A percentile compares a stretch with the other conserved stretches of the same genome.
phyloP scores from a whole-genome alignment of 2,329 filamentous ascomycete genomes.

The Rhexocercosporidium sp. region DNA sequence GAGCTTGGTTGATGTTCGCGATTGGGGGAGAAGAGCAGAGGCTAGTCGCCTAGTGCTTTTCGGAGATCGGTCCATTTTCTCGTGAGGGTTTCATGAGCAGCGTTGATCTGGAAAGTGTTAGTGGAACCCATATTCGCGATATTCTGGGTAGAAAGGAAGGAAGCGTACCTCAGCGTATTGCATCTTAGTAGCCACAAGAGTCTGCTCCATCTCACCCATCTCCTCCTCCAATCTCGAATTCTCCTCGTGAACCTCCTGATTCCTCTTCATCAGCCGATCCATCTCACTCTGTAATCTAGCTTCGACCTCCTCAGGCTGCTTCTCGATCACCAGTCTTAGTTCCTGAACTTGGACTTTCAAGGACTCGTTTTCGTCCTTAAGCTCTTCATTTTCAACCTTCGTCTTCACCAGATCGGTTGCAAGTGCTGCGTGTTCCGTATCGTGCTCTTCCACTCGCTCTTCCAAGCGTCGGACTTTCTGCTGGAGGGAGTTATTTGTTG shows the following conservation, averaged over 20 bases:
- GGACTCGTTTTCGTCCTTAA: constrained; percentile 88
- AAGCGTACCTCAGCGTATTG: constrained; percentile 87
- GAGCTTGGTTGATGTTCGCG: not conserved
- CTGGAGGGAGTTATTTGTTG: constrained; percentile 69
- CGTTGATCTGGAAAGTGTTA: constrained; percentile 62
- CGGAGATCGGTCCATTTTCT: constrained; percentile 79
- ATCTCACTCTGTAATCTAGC: constrained; percentile 81
- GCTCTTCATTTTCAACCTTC: constrained; percentile 91
- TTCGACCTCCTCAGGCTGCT: constrained; percentile 88
- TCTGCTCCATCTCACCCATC: constrained; percentile 88
- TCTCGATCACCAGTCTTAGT: constrained; percentile 84
- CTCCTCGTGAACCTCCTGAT: constrained; percentile 91
- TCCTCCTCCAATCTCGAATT: constrained; percentile 89
- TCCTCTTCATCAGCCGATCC: constrained; percentile 89
- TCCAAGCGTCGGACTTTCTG: constrained; percentile 83
- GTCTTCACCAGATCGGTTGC: constrained; percentile 90
- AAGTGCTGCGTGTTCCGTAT: constrained; percentile 87
- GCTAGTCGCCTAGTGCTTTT: constrained; percentile 54
- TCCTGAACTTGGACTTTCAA: constrained; percentile 85
- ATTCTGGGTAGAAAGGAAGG: not conserved
- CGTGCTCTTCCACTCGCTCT: constrained; percentile 84
- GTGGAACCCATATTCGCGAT: not conserved
- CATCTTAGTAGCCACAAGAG: constrained; percentile 93
- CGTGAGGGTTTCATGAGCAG: constrained; percentile 72
- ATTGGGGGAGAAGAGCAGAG: not conserved